These are phyloP conservation scores for Theobroma cacao DNA, from an alignment of 345 rosid species.

Conservation along the genomic window DNA sequence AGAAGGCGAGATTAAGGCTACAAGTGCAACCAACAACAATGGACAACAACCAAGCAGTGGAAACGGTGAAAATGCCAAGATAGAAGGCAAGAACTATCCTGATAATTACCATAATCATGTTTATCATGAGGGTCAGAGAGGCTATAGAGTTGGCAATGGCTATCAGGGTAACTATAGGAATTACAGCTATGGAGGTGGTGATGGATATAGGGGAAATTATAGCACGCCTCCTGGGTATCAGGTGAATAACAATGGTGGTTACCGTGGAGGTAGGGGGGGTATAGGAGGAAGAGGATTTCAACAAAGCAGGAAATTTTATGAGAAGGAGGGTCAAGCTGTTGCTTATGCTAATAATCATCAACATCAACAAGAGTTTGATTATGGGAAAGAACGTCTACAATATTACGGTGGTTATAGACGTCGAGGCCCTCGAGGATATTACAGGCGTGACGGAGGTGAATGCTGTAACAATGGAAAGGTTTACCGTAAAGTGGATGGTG, in stretches of 20 bases:
- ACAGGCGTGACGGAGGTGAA: not conserved
- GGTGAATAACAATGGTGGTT: not conserved
- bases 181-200: not conserved
- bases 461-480: not conserved
- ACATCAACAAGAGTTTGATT: no score
- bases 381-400: not conserved
- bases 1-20: no score
- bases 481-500: not conserved
- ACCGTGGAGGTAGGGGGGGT: not conserved
- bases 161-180: no score
- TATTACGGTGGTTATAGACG: not conserved
- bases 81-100: not conserved
- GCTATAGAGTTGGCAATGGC: not conserved
- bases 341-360: no score
- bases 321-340: not conserved
- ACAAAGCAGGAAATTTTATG: no score
- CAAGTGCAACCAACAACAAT: no score
- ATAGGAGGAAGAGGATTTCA: not conserved
- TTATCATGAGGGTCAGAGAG: not conserved
- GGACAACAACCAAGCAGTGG: no score
- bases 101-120: not conserved
- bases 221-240: no score
- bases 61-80: not conserved
- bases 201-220: no score
- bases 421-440: no score